Conservation (phyloP, 2,329 filamentous ascomycete genomes). For the Thielaviopsis populi region DNA sequence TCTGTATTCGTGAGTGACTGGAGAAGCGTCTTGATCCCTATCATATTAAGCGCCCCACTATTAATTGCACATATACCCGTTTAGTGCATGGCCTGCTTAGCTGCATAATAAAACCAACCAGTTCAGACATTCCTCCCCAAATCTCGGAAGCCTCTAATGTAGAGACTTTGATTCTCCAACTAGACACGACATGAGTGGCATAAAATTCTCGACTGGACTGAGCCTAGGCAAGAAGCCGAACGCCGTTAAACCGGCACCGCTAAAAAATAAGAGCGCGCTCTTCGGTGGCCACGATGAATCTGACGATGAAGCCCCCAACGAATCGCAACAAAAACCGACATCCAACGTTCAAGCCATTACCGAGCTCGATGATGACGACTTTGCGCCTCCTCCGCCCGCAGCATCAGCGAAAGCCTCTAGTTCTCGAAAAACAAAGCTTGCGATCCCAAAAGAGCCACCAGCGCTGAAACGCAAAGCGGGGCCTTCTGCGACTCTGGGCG, state of each 20-base stretch:
- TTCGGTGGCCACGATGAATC: slow-evolving; percentile 45
- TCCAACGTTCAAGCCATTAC: slow-evolving; percentile 37
- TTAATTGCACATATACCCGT: not conserved
- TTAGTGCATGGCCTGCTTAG: not conserved
- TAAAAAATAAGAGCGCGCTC: slow-evolving; percentile 39
- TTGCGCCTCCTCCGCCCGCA: not conserved
- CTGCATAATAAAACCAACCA: not conserved
- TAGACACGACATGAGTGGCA: slow-evolving; percentile 31
- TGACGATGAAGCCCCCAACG: slow-evolving; percentile 32
- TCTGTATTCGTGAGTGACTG: not conserved
- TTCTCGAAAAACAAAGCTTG: slow-evolving; percentile 22
- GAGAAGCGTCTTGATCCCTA: not conserved
- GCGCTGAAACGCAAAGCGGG: slow-evolving; percentile 24
- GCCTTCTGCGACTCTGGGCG: slow-evolving; percentile 39
- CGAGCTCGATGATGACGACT: slow-evolving; percentile 35
- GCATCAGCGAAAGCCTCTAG: slow-evolving; percentile 13
- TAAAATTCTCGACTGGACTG: slow-evolving; percentile 39
- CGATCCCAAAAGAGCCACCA: slow-evolving; percentile 3
- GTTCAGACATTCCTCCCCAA: not conserved
- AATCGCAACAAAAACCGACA: slow-evolving; percentile 33
- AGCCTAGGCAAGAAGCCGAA: slow-evolving; percentile 44
- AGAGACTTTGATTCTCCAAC: not conserved
- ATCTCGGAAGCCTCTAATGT: not conserved
- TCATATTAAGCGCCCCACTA: not conserved
- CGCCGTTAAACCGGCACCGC: slow-evolving; percentile 33